Evolutionary conservation across 1,284 basidiomycete species (phyloP).

Genomic region (Limonomyces culmigenus): DNA sequence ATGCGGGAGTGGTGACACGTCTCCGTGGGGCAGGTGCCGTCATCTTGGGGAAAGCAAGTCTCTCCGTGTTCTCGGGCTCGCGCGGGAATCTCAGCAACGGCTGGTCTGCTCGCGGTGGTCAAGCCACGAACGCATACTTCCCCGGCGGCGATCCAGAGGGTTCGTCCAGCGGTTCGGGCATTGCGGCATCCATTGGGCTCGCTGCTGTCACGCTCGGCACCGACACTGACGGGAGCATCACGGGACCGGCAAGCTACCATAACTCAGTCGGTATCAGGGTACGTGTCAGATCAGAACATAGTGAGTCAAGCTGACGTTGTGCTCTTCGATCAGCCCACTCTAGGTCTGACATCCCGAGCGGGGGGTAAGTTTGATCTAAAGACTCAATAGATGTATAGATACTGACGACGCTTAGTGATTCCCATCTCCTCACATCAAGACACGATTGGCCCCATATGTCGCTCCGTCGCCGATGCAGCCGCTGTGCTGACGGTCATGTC

Average conservation of each 20-base stretch:
- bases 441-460: slow-evolving; percentile 29
- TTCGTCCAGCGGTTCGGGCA: slow-evolving; percentile 46
- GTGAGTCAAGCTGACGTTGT: background rate
- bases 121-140: slow-evolving; percentile 41
- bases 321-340: slow-evolving; percentile 16
- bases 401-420: slow-evolving; percentile 17
- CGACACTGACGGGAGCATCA: slow-evolving; percentile 53
- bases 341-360: slow-evolving; percentile 30
- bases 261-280: slow-evolving; percentile 32
- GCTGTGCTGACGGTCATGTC: slow-evolving; percentile 24
- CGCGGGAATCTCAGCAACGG: slow-evolving; percentile 39
- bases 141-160: slow-evolving; percentile 44
- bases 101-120: slow-evolving; percentile 52
- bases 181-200: slow-evolving; percentile 45
- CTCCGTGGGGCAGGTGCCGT: slow-evolving; percentile 53
- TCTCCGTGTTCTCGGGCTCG: slow-evolving; percentile 46
- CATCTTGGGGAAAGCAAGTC: slow-evolving; percentile 39
- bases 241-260: slow-evolving; percentile 23
- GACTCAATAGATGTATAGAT: slow-evolving; percentile 2
- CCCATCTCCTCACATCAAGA: slow-evolving; percentile 34
- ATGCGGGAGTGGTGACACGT: slow-evolving; percentile 41
- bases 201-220: slow-evolving; percentile 40
- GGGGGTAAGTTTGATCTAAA: slow-evolving; percentile 18
- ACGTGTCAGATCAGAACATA: background rate
- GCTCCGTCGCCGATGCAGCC: slow-evolving; percentile 28